Percentiles rank a stretch among this genome's conserved stretches.
phyloP scores from a whole-genome alignment of 371 early-diverging fungal genomes.

The Mucor indicus region DNA sequence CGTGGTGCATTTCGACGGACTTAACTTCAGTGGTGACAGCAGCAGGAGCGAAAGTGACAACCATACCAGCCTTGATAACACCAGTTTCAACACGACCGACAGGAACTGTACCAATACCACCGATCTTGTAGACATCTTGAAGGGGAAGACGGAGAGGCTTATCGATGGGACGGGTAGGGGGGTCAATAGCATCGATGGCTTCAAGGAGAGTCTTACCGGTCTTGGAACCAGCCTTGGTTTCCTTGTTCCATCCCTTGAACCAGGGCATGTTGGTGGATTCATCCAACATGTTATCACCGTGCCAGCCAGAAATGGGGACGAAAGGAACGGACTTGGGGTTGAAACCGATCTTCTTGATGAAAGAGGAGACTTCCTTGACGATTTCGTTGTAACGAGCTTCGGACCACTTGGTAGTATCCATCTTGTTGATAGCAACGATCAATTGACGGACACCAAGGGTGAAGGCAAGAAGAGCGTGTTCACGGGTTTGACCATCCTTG shows the following conservation, averaged over 20 bases:
- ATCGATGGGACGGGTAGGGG: slow-evolving; percentile 88
- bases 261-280: slow-evolving; percentile 91
- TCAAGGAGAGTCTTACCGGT: slow-evolving; percentile 91
- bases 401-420: slow-evolving; percentile 96
- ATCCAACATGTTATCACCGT: slow-evolving; percentile 98
- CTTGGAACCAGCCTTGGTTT: slow-evolving; percentile 74
- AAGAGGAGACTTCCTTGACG: slow-evolving; percentile 89
- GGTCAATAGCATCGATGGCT: slow-evolving; percentile 93
- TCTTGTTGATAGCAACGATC: slow-evolving; percentile 98
- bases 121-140: slow-evolving; percentile 97
- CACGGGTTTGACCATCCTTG: slow-evolving; percentile 99
- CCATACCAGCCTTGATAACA: slow-evolving; percentile 89
- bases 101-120: slow-evolving; percentile 95
- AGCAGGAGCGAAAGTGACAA: slow-evolving; percentile 88
- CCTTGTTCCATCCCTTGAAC: slow-evolving; percentile 96
- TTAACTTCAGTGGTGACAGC: slow-evolving; percentile 92
- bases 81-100: slow-evolving; percentile 98
- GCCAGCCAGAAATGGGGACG: slow-evolving; percentile 98
- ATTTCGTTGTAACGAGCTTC: slow-evolving; percentile 94
- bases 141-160: slow-evolving; percentile 97
- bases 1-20: slow-evolving; percentile 99
- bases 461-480: slow-evolving; percentile 98
- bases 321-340: slow-evolving; percentile 90
- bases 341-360: slow-evolving; percentile 96
- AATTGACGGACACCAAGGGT: slow-evolving; percentile 97